phyloP scores from a whole-genome alignment of 495 filamentous ascomycete species.

The Lepidopterella palustris region DNA sequence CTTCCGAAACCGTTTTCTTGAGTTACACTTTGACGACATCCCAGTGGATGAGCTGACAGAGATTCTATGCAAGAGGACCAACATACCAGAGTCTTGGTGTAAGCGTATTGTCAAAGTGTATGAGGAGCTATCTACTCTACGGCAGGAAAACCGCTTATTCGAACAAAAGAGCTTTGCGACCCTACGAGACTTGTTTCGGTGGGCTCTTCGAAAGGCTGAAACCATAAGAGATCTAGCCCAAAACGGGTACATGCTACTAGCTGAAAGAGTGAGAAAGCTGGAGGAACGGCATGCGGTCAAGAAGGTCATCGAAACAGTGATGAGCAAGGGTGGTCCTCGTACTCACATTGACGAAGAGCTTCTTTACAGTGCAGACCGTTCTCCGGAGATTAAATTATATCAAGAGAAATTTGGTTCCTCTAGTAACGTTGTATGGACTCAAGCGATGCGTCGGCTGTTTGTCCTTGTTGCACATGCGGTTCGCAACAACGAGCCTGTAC shows the following conservation, averaged over 20 bases:
- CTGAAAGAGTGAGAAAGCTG: conserved; percentile 84
- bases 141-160: conserved; percentile 83
- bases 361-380: conserved; percentile 57
- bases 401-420: conserved; percentile 38
- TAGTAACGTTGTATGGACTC: conserved; percentile 80
- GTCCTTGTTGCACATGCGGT: conserved; percentile 78
- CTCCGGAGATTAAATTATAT: conserved; percentile 51
- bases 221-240: conserved; percentile 80
- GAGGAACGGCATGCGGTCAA: conserved; percentile 82
- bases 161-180: conserved; percentile 98
- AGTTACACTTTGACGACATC: conserved; percentile 97
- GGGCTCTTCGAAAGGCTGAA: conserved; percentile 83
- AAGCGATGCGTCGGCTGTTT: conserved; percentile 85
- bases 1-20: conserved; percentile 93
- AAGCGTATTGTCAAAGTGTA: conserved; percentile 88
- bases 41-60: conserved; percentile 90
- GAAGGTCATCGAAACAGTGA: conserved; percentile 81
- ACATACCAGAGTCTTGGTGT: conserved; percentile 87
- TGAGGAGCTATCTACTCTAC: conserved; percentile 76
- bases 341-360: conserved; percentile 66
- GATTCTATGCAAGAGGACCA: conserved; percentile 80
- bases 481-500: conserved; percentile 84
- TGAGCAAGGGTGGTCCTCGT: conserved; percentile 49
- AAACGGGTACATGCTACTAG: conserved; percentile 94
- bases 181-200: conserved; percentile 90